Conservation (phyloP, 169 alveolate genomes). For the Ichthyophthirius multifiliis region DNA sequence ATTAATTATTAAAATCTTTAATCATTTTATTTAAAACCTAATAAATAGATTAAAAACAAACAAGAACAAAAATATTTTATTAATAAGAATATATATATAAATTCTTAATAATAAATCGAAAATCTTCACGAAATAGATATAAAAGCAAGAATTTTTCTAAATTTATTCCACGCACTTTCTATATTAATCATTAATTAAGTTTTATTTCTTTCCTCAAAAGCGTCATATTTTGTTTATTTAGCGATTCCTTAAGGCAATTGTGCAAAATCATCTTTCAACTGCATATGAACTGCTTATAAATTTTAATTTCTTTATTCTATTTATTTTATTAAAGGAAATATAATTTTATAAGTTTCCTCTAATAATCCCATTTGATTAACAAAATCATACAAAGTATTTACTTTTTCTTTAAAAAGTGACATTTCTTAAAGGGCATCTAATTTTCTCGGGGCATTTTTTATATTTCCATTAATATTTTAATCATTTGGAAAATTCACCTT, state of each 20-base stretch:
- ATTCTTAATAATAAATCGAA: too few species aligned
- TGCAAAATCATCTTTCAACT: not conserved
- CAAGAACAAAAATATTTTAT: too few species aligned
- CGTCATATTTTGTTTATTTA: not conserved
- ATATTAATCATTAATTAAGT: not conserved
- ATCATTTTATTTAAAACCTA: too few species aligned
- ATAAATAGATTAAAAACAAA: too few species aligned
- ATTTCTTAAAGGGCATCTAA: not conserved
- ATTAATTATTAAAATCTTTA: too few species aligned
- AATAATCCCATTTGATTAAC: not conserved
- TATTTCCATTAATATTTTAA: not conserved
- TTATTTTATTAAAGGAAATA: not conserved
- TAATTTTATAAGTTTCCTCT: constrained; percentile 1
- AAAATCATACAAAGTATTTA: not conserved
- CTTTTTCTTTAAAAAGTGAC: not conserved
- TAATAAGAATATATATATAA: too few species aligned
- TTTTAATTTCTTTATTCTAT: not conserved
- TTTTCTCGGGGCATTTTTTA: not conserved
- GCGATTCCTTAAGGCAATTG: not conserved
- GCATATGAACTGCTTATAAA: not conserved
- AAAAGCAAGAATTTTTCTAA: not conserved
- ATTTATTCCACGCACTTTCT: not conserved
- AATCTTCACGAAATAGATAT: too few species aligned
- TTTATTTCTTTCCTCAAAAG: not conserved
- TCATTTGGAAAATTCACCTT: not conserved